A percentile compares a stretch with the other conserved stretches of the same genome.
phyloP scores from a whole-genome alignment of 2,329 filamentous ascomycete species.

The Ophiocordyceps camponoti-leonardi region DNA sequence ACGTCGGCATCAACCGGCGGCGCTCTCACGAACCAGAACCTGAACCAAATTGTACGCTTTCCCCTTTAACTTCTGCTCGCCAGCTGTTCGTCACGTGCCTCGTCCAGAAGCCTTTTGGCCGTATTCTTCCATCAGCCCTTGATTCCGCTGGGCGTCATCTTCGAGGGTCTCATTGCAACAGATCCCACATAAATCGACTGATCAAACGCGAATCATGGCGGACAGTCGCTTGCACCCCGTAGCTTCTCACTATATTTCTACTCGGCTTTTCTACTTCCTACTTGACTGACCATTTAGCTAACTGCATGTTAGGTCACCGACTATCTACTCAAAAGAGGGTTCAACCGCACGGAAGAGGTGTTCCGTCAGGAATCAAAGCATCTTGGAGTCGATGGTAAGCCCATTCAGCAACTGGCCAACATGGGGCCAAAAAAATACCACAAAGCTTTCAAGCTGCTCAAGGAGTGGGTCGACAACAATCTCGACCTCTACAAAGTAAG shows the following conservation, averaged over 20 bases:
- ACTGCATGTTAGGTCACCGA: slow-evolving; percentile 52
- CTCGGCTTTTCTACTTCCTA: neutral
- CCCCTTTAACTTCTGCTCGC: neutral
- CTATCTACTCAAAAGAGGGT: slow-evolving; percentile 90
- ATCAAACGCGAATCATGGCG: neutral
- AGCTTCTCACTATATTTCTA: neutral
- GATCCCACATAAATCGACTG: neutral
- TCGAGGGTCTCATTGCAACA: neutral
- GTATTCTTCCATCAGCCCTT: neutral
- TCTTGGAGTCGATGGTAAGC: slow-evolving; percentile 64
- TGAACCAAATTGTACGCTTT: slow-evolving; percentile 83
- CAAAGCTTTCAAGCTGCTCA: slow-evolving; percentile 56
- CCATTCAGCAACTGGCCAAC: slow-evolving; percentile 52
- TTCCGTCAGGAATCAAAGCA: slow-evolving; percentile 81
- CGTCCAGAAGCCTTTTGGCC: neutral
- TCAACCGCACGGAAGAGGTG: slow-evolving; percentile 80
- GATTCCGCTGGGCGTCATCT: neutral
- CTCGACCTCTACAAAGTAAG: slow-evolving; percentile 87
- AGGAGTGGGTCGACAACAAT: slow-evolving; percentile 76
- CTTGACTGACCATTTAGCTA: neutral
- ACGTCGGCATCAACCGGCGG: slow-evolving; percentile 11
- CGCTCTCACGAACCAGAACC: slow-evolving; percentile 64
- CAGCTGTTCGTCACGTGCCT: neutral
- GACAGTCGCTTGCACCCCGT: neutral
- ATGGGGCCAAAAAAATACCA: slow-evolving; percentile 60